These are phyloP conservation scores for Pochonia chlamydosporia DNA, from an alignment of 2,329 filamentous ascomycete species.

Conservation along the genomic window DNA sequence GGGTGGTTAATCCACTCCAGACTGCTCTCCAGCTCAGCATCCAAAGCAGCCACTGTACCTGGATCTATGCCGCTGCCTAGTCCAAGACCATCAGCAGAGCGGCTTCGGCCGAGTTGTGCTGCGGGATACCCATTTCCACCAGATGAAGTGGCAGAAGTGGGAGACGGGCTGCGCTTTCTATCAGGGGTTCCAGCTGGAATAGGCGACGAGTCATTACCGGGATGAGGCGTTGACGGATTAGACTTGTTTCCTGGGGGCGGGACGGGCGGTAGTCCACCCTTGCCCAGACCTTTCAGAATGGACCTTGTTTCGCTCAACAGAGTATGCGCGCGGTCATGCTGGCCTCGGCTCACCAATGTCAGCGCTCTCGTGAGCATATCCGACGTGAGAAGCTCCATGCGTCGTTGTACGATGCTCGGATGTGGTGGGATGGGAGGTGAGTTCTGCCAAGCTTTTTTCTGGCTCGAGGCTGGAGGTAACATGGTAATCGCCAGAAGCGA, in stretches of 20 bases:
- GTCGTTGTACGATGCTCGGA: constrained; percentile 87
- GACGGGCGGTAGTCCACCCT: constrained; percentile 87
- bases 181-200: constrained; percentile 42
- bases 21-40: constrained; percentile 82
- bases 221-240: constrained; percentile 43
- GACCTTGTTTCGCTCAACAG: constrained; percentile 88
- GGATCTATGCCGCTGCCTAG: constrained; percentile 74
- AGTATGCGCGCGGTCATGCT: constrained; percentile 90
- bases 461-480: constrained; percentile 63
- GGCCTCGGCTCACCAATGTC: constrained; percentile 82
- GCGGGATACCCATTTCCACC: constrained; percentile 32
- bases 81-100: constrained; percentile 53
- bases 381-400: constrained; percentile 95
- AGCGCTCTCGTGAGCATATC: constrained; percentile 95
- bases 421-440: constrained; percentile 87
- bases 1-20: constrained; percentile 98
- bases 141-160: constrained; percentile 41
- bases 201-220: constrained; percentile 36
- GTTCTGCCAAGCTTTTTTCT: constrained; percentile 60
- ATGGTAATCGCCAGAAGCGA: constrained; percentile 94
- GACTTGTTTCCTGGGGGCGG: constrained; percentile 52
- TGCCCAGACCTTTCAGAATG: constrained; percentile 92
- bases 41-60: constrained; percentile 75
- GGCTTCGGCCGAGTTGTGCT: constrained; percentile 41
- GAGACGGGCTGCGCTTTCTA: constrained; percentile 49